phyloP scores from a whole-genome alignment of 805 yeast genomes.

The Kurtzmaniella fragi region DNA sequence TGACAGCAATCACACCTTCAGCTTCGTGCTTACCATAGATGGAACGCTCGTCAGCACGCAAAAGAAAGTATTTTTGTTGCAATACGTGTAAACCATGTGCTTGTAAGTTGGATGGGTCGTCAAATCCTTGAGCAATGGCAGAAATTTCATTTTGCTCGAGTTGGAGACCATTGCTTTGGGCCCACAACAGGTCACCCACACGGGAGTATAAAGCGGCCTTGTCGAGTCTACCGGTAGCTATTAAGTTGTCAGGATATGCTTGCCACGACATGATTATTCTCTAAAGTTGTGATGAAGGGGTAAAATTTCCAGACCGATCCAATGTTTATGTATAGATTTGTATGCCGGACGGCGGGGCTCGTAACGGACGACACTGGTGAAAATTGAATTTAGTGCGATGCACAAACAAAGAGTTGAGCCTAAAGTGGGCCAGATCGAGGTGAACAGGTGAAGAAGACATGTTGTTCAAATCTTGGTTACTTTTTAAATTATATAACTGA shows the following conservation, averaged over 20 bases:
- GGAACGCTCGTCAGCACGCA: constrained; percentile 87
- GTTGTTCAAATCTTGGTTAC: too few species aligned
- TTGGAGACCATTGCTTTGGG: constrained; percentile 63
- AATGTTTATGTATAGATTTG: too few species aligned
- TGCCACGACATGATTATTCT: constrained; percentile 27
- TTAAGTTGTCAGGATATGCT: constrained; percentile 95
- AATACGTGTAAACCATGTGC: constrained; percentile 81
- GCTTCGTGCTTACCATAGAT: constrained; percentile 89
- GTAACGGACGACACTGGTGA: neutral
- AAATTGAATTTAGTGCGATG: too few species aligned
- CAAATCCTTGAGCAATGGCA: constrained; percentile 74
- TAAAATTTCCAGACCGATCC: too few species aligned
- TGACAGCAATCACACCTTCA: constrained; percentile 84
- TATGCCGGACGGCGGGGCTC: neutral
- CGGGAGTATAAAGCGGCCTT: constrained; percentile 89
- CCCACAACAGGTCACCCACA: constrained; percentile 96
- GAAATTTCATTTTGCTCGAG: constrained; percentile 67
- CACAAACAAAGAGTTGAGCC: too few species aligned
- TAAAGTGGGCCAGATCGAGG: too few species aligned
- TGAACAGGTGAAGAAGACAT: too few species aligned
- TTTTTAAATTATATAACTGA: too few species aligned
- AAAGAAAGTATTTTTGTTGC: constrained; percentile 80
- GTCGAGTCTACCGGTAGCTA: constrained; percentile 84
- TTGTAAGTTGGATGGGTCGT: constrained; percentile 73
- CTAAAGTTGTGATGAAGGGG: neutral